Evolutionary conservation across 1,139 yeast species (phyloP).

Genomic region (Debaryomyces singareniensis): DNA sequence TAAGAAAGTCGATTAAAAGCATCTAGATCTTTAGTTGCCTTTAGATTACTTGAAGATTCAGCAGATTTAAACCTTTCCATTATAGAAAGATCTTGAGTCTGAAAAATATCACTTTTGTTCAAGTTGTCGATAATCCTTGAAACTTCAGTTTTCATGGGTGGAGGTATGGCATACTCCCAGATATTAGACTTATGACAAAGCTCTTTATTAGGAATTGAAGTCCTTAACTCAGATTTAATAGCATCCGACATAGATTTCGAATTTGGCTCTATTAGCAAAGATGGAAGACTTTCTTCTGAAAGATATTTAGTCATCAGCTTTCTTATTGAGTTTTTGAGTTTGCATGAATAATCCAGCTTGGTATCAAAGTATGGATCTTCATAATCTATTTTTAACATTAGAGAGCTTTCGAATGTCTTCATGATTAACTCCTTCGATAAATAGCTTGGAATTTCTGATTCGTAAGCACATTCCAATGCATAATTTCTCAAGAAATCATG

Average conservation of each 20-base stretch:
- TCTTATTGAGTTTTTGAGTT: not conserved
- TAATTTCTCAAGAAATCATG: too few species aligned
- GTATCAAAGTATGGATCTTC: not conserved
- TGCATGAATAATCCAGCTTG: not conserved
- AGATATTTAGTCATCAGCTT: not conserved
- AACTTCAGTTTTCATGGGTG: slow-evolving; percentile 25
- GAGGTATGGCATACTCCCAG: slow-evolving; percentile 24
- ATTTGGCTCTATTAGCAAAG: not conserved
- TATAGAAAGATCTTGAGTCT: slow-evolving; percentile 16
- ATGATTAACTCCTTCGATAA: not conserved
- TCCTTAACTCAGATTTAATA: not conserved
- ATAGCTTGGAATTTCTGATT: not conserved
- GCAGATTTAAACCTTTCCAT: not conserved
- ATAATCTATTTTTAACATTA: not conserved
- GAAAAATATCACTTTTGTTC: slow-evolving; percentile 5
- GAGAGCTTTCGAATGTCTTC: not conserved
- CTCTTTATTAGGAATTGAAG: slow-evolving; percentile 7
- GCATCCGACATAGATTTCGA: not conserved
- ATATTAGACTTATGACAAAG: not conserved
- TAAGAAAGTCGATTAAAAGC: slow-evolving; percentile 46
- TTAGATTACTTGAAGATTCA: slow-evolving; percentile 7
- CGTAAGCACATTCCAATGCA: too few species aligned
- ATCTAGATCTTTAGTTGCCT: slow-evolving; percentile 35
- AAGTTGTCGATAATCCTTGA: slow-evolving; percentile 10
- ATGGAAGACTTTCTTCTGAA: not conserved